Percentiles rank a stretch among this genome's conserved stretches.
phyloP scores from a whole-genome alignment of 2,329 filamentous ascomycete species.

The Neonectria punicea region DNA sequence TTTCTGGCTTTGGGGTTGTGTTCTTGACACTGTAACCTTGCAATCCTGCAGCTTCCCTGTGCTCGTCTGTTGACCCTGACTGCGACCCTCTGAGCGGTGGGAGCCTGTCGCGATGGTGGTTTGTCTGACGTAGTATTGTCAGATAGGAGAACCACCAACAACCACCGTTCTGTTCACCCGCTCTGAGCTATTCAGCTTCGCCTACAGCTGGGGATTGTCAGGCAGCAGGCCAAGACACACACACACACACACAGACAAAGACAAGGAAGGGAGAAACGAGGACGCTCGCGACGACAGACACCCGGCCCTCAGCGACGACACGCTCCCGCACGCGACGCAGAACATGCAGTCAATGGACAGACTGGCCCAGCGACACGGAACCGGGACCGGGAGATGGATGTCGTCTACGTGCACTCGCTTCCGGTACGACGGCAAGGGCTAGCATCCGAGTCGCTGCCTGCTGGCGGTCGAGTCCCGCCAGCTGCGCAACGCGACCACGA shows the following conservation, averaged over 20 bases:
- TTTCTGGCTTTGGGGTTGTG: not conserved
- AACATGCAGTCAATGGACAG: slow-evolving; percentile 25
- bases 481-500: not conserved
- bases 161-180: not conserved
- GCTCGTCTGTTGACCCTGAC: not conserved
- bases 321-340: not conserved
- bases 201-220: not conserved
- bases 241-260: not conserved
- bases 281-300: not conserved
- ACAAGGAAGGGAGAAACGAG: not conserved
- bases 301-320: slow-evolving; percentile 3
- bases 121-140: not conserved
- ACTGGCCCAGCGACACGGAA: slow-evolving; percentile 7
- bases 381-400: slow-evolving; percentile 25
- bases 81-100: not conserved
- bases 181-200: not conserved
- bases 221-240: not conserved
- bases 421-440: slow-evolving; percentile 8
- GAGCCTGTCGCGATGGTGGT: not conserved
- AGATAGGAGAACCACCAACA: not conserved
- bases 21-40: not conserved
- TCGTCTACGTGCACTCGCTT: slow-evolving; percentile 17
- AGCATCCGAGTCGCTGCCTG: not conserved
- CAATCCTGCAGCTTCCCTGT: not conserved
- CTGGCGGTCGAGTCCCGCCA: not conserved